These are phyloP conservation scores for Suhomyces coccinellae DNA, from an alignment of 1,139 yeast genomes.

Conservation along the genomic window DNA sequence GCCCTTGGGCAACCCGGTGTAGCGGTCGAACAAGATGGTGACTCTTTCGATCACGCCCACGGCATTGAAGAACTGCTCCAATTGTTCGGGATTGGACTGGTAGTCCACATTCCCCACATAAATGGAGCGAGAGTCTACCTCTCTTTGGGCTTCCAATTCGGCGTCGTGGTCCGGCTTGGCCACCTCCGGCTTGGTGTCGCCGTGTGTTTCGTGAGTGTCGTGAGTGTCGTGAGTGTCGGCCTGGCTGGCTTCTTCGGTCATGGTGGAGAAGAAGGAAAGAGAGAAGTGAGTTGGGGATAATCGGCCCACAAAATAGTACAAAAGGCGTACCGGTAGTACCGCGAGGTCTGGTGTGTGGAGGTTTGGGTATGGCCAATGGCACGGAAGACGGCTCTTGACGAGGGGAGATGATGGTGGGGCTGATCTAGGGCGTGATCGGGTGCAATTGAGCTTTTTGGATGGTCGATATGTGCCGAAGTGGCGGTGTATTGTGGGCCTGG, in stretches of 20 bases:
- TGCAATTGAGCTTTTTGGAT: too few species aligned
- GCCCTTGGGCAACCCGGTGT: slow-evolving; percentile 45
- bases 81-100: slow-evolving; percentile 43
- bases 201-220: background rate
- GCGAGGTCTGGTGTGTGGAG: too few species aligned
- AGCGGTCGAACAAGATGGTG: slow-evolving; percentile 41
- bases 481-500: too few species aligned
- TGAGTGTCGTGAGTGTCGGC: background rate
- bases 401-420: too few species aligned
- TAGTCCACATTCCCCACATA: slow-evolving; percentile 49
- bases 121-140: slow-evolving; percentile 39
- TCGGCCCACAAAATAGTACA: background rate
- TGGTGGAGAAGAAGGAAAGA: background rate
- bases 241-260: slow-evolving; percentile 4
- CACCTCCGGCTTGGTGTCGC: background rate
- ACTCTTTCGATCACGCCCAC: slow-evolving; percentile 41
- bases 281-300: background rate
- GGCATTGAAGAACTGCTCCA: slow-evolving; percentile 37
- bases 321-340: background rate
- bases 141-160: slow-evolving; percentile 33
- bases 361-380: too few species aligned
- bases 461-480: too few species aligned
- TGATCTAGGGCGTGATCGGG: too few species aligned
- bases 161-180: slow-evolving; percentile 31
- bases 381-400: too few species aligned